These are phyloP conservation scores for Fusarium zealandicum DNA, from an alignment of 2,329 filamentous ascomycete species.

Conservation along the genomic window DNA sequence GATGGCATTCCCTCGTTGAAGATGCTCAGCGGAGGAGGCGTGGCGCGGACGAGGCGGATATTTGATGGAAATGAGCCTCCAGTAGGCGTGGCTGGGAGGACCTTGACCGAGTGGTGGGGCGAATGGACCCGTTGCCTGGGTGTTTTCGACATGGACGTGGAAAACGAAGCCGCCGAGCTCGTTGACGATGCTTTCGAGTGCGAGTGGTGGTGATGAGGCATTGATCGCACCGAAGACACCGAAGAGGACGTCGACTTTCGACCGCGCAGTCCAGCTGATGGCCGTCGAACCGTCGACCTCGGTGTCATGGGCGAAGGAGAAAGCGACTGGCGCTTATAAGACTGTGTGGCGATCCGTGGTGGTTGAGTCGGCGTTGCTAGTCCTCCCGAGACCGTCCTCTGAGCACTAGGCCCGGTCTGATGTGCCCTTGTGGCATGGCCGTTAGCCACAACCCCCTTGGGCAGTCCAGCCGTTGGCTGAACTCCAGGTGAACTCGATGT, in stretches of 20 bases:
- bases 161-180: conserved; percentile 79
- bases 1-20: conserved; percentile 67
- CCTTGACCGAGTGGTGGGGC: conserved; percentile 90
- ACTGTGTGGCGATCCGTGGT: conserved; percentile 44
- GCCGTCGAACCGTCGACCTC: conserved; percentile 82
- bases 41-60: conserved; percentile 78
- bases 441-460: conserved; percentile 60
- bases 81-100: conserved; percentile 90
- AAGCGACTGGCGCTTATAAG: conserved; percentile 78
- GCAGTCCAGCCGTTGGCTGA: conserved; percentile 54
- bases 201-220: conserved; percentile 84
- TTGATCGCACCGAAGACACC: conserved; percentile 88
- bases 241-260: conserved; percentile 97
- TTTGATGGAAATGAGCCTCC: conserved; percentile 79
- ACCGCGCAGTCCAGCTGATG: conserved; percentile 83
- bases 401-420: conserved; percentile 27
- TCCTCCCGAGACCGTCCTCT: conserved; percentile 35
- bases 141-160: conserved; percentile 73
- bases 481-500: conserved; percentile 47
- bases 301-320: conserved; percentile 90
- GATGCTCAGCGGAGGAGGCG: conserved; percentile 57
- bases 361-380: conserved; percentile 43
- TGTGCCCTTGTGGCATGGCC: conserved; percentile 51
- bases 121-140: conserved; percentile 70
- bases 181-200: conserved; percentile 96